Evolutionary conservation across 202 grass and related monocot genomes (phyloP).

Genomic region (Brachypodium distachyon): DNA sequence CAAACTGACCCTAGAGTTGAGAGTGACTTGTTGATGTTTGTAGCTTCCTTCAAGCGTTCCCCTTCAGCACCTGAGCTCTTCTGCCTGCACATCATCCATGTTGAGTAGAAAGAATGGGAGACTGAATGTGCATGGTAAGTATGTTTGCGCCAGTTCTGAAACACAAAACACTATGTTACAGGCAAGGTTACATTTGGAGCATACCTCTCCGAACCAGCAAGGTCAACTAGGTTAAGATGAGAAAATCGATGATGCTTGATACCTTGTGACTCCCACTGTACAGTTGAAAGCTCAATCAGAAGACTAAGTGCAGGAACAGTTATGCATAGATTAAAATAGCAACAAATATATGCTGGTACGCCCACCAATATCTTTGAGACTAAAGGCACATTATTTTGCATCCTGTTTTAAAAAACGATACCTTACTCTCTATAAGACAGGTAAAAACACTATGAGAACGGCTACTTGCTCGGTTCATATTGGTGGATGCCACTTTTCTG

Average conservation of each 20-base stretch:
- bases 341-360: background rate
- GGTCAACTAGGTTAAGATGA: conserved; percentile 92
- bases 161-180: background rate
- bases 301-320: background rate
- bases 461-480: conserved; percentile 98
- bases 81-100: conserved; percentile 51
- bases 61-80: conserved; percentile 99
- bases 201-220: conserved; percentile 97
- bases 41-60: conserved; percentile 93
- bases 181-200: background rate
- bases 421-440: conserved; percentile 98
- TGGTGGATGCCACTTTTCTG: conserved; percentile 93
- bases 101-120: conserved; percentile 5
- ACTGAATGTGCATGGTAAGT: background rate
- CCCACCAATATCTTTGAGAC: background rate
- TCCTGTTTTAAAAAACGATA: conserved; percentile 17
- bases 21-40: conserved; percentile 96
- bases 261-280: conserved; percentile 93
- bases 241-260: conserved; percentile 91
- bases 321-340: background rate
- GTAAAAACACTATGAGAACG: conserved; percentile 99
- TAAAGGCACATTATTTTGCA: background rate
- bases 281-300: conserved; percentile 21
- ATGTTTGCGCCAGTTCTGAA: background rate
- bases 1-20: conserved; percentile 89